Base-by-base conservation (phyloP, 306 rosid genomes). In the Canavalia ensiformis region DNA sequence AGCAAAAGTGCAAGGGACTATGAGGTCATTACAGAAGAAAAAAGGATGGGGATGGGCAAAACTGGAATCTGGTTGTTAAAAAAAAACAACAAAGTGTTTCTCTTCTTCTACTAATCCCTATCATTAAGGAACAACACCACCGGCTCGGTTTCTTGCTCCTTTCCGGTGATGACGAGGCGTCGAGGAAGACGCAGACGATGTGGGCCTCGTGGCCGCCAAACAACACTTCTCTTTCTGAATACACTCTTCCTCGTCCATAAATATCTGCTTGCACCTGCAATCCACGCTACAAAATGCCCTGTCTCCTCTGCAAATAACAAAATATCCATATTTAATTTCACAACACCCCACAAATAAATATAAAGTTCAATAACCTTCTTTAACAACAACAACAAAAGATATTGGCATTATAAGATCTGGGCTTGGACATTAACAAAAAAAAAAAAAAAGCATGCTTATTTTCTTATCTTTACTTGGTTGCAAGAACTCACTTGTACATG, bases 251-350 rank as follows among this genome's bases (percentile, higher is more conserved):
- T 93, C 98, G 60, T 96, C 99, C 89, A 73, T 84, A 71, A 90
- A 88, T 84, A 96, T 96, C 83, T 96, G 98, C 86, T 90, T 88
- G 88, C 89, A 90, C 81, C 97, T 85, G 84, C 98, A 96, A 83
- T 93, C 99, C 89, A 85, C 98, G 81, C 99, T 96, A 71, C 97
- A 96, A 65, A 96, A 93, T 0, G 93, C 98, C 84, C 68, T 88
- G 75, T 96, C 97, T 37, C 99, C 99, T 81, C 99, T 93, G 82
- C 81, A 72, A 59, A 18, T 18, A 18, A 18, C 25, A 18, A 65
- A 12, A 28, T 6, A 62, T 34, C 4, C 72, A 68, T 8, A 1
- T 39, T 45, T 3, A 9, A 3, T 18, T 18, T 18, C 25, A 4
- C 65, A 68, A 60, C 62, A 74, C n/a, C 25, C 35, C 64, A 60